Evolutionary conservation across 305 asterid genomes (phyloP).

Genomic region (Fraxinus baroniana): DNA sequence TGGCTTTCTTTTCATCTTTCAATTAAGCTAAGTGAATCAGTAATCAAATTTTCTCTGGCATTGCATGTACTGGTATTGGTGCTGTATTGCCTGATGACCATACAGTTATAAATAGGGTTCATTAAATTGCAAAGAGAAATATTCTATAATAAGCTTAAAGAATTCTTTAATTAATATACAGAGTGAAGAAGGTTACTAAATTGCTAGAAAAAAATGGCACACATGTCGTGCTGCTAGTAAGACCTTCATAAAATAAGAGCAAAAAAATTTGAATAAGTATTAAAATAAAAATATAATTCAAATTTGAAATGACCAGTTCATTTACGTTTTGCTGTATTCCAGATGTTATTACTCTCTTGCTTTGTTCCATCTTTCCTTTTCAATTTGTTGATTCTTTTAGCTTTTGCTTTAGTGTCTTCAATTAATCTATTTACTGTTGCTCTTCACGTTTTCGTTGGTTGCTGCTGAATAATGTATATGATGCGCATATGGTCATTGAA

Average conservation of each 20-base stretch:
- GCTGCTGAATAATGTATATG: neutral
- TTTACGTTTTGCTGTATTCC: neutral
- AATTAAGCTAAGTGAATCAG: neutral
- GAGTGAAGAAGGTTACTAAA: neutral
- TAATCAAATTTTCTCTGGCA: neutral
- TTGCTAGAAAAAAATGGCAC: neutral
- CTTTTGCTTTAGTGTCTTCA: neutral
- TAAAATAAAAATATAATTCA: neutral
- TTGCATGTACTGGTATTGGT: neutral
- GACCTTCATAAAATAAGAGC: neutral
- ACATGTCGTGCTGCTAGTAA: neutral
- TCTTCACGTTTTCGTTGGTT: neutral
- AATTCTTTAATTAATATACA: neutral
- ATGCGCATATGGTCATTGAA: neutral
- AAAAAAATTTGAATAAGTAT: neutral
- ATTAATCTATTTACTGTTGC: neutral
- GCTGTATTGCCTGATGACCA: neutral
- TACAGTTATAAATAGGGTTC: neutral
- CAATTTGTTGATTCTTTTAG: neutral
- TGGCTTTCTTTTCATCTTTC: neutral
- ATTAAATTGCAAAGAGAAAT: constrained; percentile 1
- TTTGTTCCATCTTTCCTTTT: neutral
- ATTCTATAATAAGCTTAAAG: neutral
- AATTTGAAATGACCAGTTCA: neutral
- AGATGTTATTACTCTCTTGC: neutral